Percentiles rank a stretch among this genome's conserved stretches.
These are phyloP conservation scores for Aphanocladium album DNA, from an alignment of 2,329 filamentous ascomycete species.

Conservation along the genomic window DNA sequence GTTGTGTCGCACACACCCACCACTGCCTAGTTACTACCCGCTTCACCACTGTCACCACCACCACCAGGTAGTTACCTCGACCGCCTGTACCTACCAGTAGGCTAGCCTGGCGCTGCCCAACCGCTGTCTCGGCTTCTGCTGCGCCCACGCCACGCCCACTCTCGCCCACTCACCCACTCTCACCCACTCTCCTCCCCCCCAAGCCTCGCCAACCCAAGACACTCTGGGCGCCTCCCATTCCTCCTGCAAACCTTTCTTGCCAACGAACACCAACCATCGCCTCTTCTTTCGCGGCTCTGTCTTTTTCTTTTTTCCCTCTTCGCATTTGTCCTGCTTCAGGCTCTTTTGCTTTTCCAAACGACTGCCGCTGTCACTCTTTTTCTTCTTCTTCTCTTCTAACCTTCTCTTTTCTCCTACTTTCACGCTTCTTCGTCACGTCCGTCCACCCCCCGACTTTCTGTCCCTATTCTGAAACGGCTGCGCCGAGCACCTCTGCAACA, in stretches of 20 bases:
- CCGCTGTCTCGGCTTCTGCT: neutral
- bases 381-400: neutral
- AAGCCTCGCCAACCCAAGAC: conserved; percentile 8
- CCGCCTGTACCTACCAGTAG: too few relatives aligned
- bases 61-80: neutral
- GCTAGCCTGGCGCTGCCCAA: too few relatives aligned
- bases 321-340: neutral
- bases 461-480: conserved; percentile 14
- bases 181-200: neutral
- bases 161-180: neutral
- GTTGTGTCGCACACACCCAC: neutral
- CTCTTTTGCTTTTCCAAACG: neutral
- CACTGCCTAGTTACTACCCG: neutral
- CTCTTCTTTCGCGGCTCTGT: neutral
- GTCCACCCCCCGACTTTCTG: neutral
- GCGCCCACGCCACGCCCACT: neutral
- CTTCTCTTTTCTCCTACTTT: too few relatives aligned
- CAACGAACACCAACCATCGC: conserved; percentile 2
- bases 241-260: conserved; percentile 8
- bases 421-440: neutral
- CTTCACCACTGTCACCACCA: neutral
- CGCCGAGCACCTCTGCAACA: conserved; percentile 6
- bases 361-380: conserved; percentile 7
- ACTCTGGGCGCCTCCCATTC: conserved; percentile 3
- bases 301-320: neutral